Conservation (phyloP, 176 grass and related monocot species). For the Rhynchospora pubera region DNA sequence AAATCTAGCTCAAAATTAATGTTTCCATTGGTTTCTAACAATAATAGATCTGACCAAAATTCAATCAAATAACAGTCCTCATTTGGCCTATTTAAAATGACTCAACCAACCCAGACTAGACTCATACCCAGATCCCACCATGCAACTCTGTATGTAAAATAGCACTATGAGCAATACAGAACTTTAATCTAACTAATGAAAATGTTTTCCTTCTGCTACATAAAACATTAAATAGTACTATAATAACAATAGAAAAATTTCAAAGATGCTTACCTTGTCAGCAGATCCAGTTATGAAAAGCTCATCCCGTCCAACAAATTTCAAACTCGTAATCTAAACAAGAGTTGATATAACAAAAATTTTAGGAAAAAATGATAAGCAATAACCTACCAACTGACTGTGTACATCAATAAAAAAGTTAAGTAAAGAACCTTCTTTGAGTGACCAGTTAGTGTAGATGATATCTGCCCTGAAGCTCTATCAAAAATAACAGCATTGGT, state of each 20-base stretch:
- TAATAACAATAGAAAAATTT: background rate
- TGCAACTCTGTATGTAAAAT: background rate
- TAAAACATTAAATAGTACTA: background rate
- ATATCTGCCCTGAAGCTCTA: conserved; percentile 82
- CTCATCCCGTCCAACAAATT: conserved; percentile 77
- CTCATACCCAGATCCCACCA: background rate
- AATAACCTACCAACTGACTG: background rate
- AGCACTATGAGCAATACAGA: background rate
- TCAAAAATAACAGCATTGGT: conserved; percentile 94
- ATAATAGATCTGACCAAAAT: background rate
- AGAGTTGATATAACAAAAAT: conserved; percentile 1
- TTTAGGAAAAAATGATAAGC: background rate
- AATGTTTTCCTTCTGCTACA: background rate
- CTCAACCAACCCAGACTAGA: background rate
- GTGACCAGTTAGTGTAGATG: conserved; percentile 82
- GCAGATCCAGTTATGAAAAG: conserved; percentile 73
- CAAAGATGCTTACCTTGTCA: conserved; percentile 60
- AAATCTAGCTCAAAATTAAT: background rate
- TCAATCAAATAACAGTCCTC: too few relatives aligned
- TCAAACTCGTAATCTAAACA: conserved; percentile 76
- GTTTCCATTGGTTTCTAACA: background rate
- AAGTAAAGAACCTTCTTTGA: conserved; percentile 72
- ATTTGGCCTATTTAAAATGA: background rate
- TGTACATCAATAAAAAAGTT: background rate
- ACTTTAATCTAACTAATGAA: conserved; percentile 30